Evolutionary conservation across 139 green algal genomes (phyloP), one percentile per base, ranked within the genome.

Genomic region (Picochlorum sp.): DNA sequence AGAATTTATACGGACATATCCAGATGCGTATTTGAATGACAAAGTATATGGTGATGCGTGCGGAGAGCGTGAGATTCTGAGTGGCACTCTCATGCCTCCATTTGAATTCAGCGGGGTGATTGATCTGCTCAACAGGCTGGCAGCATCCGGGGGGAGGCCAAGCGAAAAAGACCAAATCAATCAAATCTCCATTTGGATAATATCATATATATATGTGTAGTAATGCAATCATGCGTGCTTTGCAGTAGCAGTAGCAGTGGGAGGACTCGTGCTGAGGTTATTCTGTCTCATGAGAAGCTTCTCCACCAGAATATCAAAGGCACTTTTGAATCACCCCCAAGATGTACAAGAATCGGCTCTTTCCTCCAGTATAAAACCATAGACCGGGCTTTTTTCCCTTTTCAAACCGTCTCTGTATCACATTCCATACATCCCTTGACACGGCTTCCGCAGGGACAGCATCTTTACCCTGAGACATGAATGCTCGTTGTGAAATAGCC

Each of bases 41-140:
- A 26, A 11, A 20, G 4, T 66, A 15, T 66, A 66, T 24, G 38
- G 61, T 18, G 15, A 26, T 41, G 61, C 41, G 26, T 45, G 10
- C 1, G 15, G 6, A 57, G 16, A 10, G n/a, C 15, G n/a, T 13
- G 37, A 66, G 18, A 26, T 66, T 16, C 49, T 66, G 9, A 23
- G 14, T 44, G 61, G 61, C 21, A 66, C 52, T 9, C 4, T 34
- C 10, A 16, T 13, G 13, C 15, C 13, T 30, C 58, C 58, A 11
- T 32, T 32, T 24, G 58, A 65, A 65, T 65, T 65, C 57, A 57
- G 15, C 0, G 23, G 20, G 20, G 58, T 65, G 13, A 51, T 57
- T 51, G 58, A 65, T 52, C 13, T 65, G 15, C 57, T 65, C n/a
- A 65, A 65, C 15, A 26, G 51, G 15, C 20, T 38, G 23, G 23